Base-by-base conservation (phyloP, 768 basidiomycete species). In the Cyathus striatus region DNA sequence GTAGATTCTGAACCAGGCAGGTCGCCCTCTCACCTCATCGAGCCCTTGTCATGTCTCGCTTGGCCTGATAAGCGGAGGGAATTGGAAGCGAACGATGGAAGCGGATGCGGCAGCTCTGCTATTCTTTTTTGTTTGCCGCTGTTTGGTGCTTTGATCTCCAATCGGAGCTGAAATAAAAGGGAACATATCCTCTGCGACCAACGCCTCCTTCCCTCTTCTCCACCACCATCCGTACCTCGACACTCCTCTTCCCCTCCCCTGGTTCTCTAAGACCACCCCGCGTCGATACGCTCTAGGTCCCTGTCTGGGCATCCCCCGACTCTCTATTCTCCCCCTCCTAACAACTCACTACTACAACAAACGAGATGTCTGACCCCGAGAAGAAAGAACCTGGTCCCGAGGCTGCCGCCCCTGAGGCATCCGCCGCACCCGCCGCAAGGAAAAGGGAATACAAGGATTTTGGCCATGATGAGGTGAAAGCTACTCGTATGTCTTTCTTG, bases 381-480 rank as follows among this genome's bases (percentile, higher is more conserved):
- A 14, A 50, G 46, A 83, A 84, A 75, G 82, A 79, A 70, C 78
- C 79, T 26, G 80, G 78, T 49, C 75, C 79, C 24, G 65, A 67
- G 55, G 69, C 71, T 54, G 70, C 75, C 41, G 65, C 71, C 33
- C 66, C 53, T 14, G 40, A 56, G 16, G 47, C 57, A n/a, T 59
- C 54, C 45, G 57, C 57, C 5, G 35, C 20, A 7, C 9, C 10
- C 7, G 64, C 60, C 54, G 68, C 66, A 61, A 83, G 64, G 60
- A 85, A 86, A 70, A 76, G 86, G 68, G 83, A 87, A 70, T 90
- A 90, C 72, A 90, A 86, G 75, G 88, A 89, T 30, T 87, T 88
- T 45, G 78, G 76, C 41, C 82, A 89, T 54, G 86, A 88, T 0
- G 72, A 83, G 43, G 72, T 77, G 42, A 75, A 76, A 54, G 61